These are phyloP conservation scores for Termitomyces eurrhizus DNA, from an alignment of 768 basidiomycete genomes.

Conservation along the genomic window DNA sequence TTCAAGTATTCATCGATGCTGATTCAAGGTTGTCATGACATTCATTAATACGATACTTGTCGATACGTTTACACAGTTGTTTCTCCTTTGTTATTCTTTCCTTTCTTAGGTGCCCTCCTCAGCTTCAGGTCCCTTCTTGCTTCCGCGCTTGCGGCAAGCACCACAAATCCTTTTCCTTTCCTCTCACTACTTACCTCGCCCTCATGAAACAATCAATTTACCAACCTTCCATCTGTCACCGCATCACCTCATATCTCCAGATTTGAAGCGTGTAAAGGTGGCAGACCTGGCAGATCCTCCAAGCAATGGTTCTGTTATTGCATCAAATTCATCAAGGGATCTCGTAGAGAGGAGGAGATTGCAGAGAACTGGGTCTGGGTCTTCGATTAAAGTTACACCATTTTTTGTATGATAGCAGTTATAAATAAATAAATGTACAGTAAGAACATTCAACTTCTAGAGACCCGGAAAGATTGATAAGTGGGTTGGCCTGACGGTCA, in stretches of 20 bases:
- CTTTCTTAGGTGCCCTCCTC: too few relatives aligned
- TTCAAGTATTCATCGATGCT: not conserved
- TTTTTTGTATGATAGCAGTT: constrained; percentile 9
- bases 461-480: not conserved
- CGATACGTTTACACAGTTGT: too few relatives aligned
- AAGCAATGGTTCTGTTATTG: constrained; percentile 47
- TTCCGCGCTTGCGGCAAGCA: too few relatives aligned
- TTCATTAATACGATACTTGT: too few relatives aligned
- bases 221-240: too few relatives aligned
- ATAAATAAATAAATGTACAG: not conserved
- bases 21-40: not conserved
- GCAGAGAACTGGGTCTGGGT: constrained; percentile 27
- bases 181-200: too few relatives aligned
- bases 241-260: constrained; percentile 63
- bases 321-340: constrained; percentile 46
- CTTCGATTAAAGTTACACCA: constrained; percentile 4
- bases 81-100: not conserved
- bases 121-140: too few relatives aligned
- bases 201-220: too few relatives aligned
- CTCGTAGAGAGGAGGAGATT: constrained; percentile 36
- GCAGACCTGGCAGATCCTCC: constrained; percentile 30
- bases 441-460: not conserved
- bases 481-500: too few relatives aligned
- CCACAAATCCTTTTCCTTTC: too few relatives aligned
- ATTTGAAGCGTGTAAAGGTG: constrained; percentile 35